phyloP scores from a whole-genome alignment of 352 stramenopile species.

The Pilasporangium apinafurcum region DNA sequence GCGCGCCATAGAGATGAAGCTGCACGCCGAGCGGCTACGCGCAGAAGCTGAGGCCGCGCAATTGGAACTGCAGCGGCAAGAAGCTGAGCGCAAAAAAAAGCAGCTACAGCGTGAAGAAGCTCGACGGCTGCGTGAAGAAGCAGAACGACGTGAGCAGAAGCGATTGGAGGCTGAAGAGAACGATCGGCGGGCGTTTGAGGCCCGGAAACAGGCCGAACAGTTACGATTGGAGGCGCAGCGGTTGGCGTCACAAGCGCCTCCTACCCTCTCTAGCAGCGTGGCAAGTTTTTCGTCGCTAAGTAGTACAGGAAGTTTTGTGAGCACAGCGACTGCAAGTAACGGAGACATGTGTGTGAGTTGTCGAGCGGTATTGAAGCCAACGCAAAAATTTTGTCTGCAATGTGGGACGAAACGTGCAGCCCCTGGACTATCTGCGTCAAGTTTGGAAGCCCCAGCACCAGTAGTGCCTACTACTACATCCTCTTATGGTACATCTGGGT shows the following conservation, averaged over 20 bases:
- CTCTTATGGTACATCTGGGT: slow-evolving; percentile 16
- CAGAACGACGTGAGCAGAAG: slow-evolving; percentile 54
- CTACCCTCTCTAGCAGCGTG: background rate
- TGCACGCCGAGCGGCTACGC: slow-evolving; percentile 46
- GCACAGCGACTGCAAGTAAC: slow-evolving; percentile 10
- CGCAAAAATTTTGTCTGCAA: slow-evolving; percentile 68
- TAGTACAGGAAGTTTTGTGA: slow-evolving; percentile 15
- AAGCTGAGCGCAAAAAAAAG: slow-evolving; percentile 33
- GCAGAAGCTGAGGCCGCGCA: slow-evolving; percentile 46
- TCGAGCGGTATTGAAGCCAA: slow-evolving; percentile 10
- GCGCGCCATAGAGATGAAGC: slow-evolving; percentile 45
- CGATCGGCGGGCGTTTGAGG: slow-evolving; percentile 49
- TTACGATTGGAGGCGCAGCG: slow-evolving; percentile 43
- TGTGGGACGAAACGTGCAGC: slow-evolving; percentile 40
- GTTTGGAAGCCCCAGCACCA: too few species aligned
- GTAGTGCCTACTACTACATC: background rate
- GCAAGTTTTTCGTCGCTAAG: background rate
- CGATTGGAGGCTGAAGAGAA: slow-evolving; percentile 50
- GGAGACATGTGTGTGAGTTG: slow-evolving; percentile 6
- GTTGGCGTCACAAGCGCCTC: slow-evolving; percentile 23
- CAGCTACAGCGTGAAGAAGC: slow-evolving; percentile 43
- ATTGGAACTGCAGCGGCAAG: slow-evolving; percentile 48
- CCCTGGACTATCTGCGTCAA: background rate
- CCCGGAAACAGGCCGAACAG: slow-evolving; percentile 57
- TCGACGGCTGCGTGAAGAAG: slow-evolving; percentile 47